Conservation (phyloP, 345 rosid genomes). For the Angophora floribunda region DNA sequence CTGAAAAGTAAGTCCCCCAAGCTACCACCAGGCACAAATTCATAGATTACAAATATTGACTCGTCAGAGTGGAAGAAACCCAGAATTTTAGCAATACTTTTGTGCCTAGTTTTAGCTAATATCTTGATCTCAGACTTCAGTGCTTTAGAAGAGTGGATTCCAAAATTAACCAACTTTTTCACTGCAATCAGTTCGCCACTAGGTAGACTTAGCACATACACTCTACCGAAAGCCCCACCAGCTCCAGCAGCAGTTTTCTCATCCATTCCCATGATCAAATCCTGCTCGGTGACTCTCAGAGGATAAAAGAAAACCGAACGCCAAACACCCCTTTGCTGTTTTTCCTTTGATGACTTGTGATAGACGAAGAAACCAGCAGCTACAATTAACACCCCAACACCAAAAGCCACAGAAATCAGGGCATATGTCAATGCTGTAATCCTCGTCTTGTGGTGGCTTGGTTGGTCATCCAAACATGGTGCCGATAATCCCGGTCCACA, state of each 20-base stretch:
- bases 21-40: conserved; percentile 64
- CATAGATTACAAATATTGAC: conserved; percentile 64
- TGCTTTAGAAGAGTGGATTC: conserved; percentile 49
- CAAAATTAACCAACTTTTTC: conserved; percentile 61
- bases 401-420: conserved; percentile 60
- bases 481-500: conserved; percentile 77
- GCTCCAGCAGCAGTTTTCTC: conserved; percentile 52
- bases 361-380: conserved; percentile 42
- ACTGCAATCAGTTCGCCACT: conserved; percentile 75
- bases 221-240: conserved; percentile 59
- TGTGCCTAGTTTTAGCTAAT: conserved; percentile 75
- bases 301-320: conserved; percentile 77
- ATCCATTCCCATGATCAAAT: conserved; percentile 51
- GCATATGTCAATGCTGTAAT: conserved; percentile 34
- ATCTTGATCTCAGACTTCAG: conserved; percentile 78
- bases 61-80: conserved; percentile 80
- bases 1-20: conserved; percentile 50
- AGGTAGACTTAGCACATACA: conserved; percentile 48
- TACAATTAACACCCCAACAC: conserved; percentile 31
- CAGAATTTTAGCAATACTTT: conserved; percentile 63
- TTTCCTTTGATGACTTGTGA: conserved; percentile 43
- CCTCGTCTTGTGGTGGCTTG: conserved; percentile 21
- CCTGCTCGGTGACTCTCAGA: conserved; percentile 68
- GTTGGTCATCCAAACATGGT: conserved; percentile 37
- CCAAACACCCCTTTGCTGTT: conserved; percentile 47